phyloP scores from a whole-genome alignment of 192 early-diverging fungal species.

The Coemansia sp. region DNA sequence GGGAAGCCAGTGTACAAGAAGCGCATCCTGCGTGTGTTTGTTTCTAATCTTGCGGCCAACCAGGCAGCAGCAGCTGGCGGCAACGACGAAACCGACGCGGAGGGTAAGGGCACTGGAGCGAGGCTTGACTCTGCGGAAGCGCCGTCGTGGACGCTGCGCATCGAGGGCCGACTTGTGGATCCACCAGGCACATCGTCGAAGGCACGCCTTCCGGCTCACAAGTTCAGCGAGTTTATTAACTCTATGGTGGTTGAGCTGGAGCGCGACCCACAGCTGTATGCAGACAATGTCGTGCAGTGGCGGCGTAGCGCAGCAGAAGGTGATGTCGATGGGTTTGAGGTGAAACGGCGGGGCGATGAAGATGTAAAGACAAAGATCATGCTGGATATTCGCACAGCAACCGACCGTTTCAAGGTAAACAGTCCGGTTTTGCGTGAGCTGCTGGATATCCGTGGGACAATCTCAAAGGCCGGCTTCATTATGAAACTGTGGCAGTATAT shows the following conservation, averaged over 20 bases:
- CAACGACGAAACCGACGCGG: constrained; percentile 16
- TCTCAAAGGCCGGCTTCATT: constrained; percentile 60
- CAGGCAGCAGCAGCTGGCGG: constrained; percentile 47
- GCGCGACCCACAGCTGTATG: constrained; percentile 73
- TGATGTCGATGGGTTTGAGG: constrained; percentile 82
- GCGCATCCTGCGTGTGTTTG: constrained; percentile 85
- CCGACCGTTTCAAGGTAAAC: constrained; percentile 79
- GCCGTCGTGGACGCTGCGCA: constrained; percentile 89
- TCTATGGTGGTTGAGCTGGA: constrained; percentile 84
- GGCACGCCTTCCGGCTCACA: constrained; percentile 60
- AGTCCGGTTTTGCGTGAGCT: constrained; percentile 69
- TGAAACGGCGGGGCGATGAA: constrained; percentile 87
- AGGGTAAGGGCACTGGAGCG: constrained; percentile 5
- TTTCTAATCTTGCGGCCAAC: constrained; percentile 85
- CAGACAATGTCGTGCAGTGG: constrained; percentile 60
- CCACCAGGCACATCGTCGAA: constrained; percentile 61
- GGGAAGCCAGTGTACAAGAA: constrained; percentile 70
- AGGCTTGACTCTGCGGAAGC: constrained; percentile 52
- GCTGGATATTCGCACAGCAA: constrained; percentile 74
- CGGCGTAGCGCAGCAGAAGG: constrained; percentile 31
- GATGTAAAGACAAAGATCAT: constrained; percentile 82
- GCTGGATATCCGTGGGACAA: constrained; percentile 66
- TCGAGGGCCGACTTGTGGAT: constrained; percentile 90
- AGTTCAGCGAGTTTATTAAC: constrained; percentile 86
- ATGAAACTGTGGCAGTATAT: constrained; percentile 96